phyloP scores from a whole-genome alignment of 345 rosid genomes.

The Salix caprea region DNA sequence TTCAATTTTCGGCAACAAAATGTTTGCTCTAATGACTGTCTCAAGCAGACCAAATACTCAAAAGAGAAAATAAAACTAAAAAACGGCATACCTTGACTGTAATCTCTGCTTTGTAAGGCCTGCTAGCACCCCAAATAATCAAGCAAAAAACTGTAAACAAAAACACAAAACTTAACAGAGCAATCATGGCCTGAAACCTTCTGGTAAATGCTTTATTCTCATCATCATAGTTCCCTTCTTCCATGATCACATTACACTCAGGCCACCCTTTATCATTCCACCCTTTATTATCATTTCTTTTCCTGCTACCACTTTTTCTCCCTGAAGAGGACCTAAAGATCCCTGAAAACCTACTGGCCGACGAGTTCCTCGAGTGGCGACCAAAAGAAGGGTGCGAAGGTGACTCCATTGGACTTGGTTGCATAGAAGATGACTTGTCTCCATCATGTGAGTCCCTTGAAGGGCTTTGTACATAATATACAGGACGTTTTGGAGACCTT shows the following conservation, averaged over 20 bases:
- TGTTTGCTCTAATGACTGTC: background rate
- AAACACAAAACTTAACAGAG: slow-evolving; percentile 42
- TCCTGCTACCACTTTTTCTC: slow-evolving; percentile 47
- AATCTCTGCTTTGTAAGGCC: slow-evolving; percentile 64
- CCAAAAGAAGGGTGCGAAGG: slow-evolving; percentile 79
- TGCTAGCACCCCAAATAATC: slow-evolving; percentile 77
- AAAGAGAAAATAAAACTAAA: background rate
- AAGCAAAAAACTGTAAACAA: slow-evolving; percentile 62
- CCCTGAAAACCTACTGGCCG: slow-evolving; percentile 78
- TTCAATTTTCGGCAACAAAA: background rate
- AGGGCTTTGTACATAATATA: slow-evolving; percentile 77
- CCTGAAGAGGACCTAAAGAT: slow-evolving; percentile 72
- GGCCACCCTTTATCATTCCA: slow-evolving; percentile 81
- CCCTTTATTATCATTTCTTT: slow-evolving; percentile 17
- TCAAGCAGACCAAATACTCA: background rate
- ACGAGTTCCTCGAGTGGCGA: slow-evolving; percentile 83
- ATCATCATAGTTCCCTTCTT: slow-evolving; percentile 72
- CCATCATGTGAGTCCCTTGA: slow-evolving; percentile 93
- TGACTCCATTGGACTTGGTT: slow-evolving; percentile 74
- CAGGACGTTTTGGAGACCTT: slow-evolving; percentile 69
- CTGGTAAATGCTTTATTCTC: slow-evolving; percentile 52
- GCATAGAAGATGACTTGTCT: slow-evolving; percentile 70
- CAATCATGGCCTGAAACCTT: slow-evolving; percentile 56
- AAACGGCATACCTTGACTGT: slow-evolving; percentile 46
- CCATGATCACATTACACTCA: slow-evolving; percentile 61